Percentiles rank a stretch among this genome's conserved stretches.
Evolutionary conservation across 2,329 filamentous ascomycete species (phyloP).

Genomic region (Colletotrichum caudatum): DNA sequence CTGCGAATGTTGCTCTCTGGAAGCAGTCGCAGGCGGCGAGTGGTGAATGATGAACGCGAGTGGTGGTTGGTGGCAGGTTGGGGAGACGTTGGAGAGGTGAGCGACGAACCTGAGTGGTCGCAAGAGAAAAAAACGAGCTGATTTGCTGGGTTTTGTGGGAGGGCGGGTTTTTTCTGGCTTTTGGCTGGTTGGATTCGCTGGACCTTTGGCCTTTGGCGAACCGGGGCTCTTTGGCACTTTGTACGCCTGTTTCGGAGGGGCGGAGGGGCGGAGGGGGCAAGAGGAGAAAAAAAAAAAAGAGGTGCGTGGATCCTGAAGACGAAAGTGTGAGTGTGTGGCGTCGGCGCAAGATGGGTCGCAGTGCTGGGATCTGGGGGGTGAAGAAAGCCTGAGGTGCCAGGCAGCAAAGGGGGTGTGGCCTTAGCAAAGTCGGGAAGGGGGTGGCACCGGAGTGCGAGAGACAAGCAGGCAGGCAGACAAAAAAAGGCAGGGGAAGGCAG

Average conservation of each 20-base stretch:
- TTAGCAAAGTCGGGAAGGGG: constrained; percentile 10
- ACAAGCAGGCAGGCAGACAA: too few relatives aligned
- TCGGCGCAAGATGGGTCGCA: constrained; percentile 34
- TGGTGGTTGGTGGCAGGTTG: constrained; percentile 44
- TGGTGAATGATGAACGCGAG: constrained; percentile 28
- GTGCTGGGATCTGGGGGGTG: constrained; percentile 34
- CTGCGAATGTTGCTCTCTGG: constrained; percentile 44
- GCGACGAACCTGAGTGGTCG: constrained; percentile 44
- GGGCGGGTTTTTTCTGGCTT: constrained; percentile 42
- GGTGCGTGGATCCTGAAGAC: constrained; percentile 31
- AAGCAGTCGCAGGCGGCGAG: constrained; percentile 24
- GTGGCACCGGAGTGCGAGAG: constrained; percentile 19
- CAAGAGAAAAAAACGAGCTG: constrained; percentile 45
- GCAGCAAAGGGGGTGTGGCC: constrained; percentile 12
- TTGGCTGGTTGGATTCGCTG: constrained; percentile 41
- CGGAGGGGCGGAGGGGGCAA: background rate
- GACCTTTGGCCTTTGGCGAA: constrained; percentile 29
- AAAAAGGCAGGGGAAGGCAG: constrained; percentile 1
- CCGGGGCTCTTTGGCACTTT: constrained; percentile 37
- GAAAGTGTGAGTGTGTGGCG: constrained; percentile 33
- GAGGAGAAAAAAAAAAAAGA: constrained; percentile 23
- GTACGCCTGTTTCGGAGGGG: constrained; percentile 40
- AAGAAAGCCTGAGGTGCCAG: constrained; percentile 19
- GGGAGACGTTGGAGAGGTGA: constrained; percentile 46
- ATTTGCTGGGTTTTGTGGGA: constrained; percentile 43